A percentile compares a stretch with the other conserved stretches of the same genome.
Conservation (phyloP, 169 alveolate species). For the Plasmodium inui region DNA sequence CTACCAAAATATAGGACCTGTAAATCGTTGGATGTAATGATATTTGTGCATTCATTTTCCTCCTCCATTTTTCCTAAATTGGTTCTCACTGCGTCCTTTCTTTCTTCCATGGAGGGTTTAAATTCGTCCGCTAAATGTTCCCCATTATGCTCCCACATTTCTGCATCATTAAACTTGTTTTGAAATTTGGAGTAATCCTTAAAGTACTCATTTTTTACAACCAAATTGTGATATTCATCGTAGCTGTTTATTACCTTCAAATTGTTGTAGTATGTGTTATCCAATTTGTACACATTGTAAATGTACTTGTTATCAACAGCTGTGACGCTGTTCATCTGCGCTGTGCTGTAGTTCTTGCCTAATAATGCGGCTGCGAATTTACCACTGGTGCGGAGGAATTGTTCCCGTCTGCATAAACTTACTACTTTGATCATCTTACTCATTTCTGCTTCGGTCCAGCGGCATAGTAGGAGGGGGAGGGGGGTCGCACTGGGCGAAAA, state of each 20-base stretch:
- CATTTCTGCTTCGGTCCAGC: not conserved
- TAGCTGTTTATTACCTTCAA: slow-evolving; percentile 63
- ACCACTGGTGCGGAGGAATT: not conserved
- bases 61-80: slow-evolving; percentile 7
- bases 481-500: not conserved
- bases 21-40: slow-evolving; percentile 51
- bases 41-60: slow-evolving; percentile 35
- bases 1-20: slow-evolving; percentile 69
- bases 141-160: not conserved
- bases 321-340: not conserved
- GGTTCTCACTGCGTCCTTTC: not conserved
- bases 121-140: not conserved
- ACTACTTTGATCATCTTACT: slow-evolving; percentile 1
- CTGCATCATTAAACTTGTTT: not conserved
- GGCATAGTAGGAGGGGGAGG: not conserved
- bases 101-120: not conserved
- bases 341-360: slow-evolving; percentile 1
- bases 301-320: slow-evolving; percentile 38
- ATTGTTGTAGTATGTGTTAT: slow-evolving; percentile 46
- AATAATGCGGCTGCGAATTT: not conserved
- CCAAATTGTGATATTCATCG: slow-evolving; percentile 52
- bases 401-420: not conserved
- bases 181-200: slow-evolving; percentile 41
- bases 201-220: slow-evolving; percentile 68
- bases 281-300: slow-evolving; percentile 53